phyloP scores from a whole-genome alignment of 1,284 basidiomycete genomes.

The Cryptococcus sp. region DNA sequence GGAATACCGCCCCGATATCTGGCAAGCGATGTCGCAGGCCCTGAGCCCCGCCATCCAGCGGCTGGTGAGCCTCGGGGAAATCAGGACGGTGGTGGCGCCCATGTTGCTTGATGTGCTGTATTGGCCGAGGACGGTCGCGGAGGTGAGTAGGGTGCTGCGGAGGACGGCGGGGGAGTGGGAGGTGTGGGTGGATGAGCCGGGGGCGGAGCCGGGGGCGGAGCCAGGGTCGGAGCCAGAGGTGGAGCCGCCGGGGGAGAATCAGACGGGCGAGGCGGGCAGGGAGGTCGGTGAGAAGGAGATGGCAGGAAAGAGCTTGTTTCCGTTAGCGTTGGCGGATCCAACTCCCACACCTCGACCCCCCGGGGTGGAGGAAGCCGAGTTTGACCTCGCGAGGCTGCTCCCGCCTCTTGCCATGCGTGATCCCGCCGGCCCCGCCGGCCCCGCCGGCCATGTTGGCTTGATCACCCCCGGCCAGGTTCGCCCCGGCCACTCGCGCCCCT shows the following conservation, averaged over 20 bases:
- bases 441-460: too few species aligned
- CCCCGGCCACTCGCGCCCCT: too few species aligned
- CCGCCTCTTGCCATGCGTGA: too few species aligned
- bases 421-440: too few species aligned
- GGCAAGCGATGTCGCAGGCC: slow-evolving; percentile 24
- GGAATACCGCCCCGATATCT: slow-evolving; percentile 18
- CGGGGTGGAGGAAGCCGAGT: too few species aligned
- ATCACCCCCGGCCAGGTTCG: too few species aligned
- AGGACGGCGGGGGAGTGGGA: slow-evolving; percentile 18
- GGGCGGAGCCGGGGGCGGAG: not conserved
- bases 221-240: not conserved
- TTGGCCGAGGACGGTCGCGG: slow-evolving; percentile 22
- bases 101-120: slow-evolving; percentile 21
- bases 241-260: not conserved
- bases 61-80: slow-evolving; percentile 24
- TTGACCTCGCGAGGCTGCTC: too few species aligned
- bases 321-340: too few species aligned
- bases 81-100: slow-evolving; percentile 21
- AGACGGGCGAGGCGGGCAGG: not conserved
- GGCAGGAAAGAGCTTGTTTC: too few species aligned
- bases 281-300: not conserved
- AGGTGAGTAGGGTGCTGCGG: slow-evolving; percentile 6
- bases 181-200: slow-evolving; percentile 1
- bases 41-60: slow-evolving; percentile 21
- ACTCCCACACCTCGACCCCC: too few species aligned